A percentile compares a stretch with the other conserved stretches of the same genome.
Conservation (phyloP, 208 protist species). For the Crithidia thermophila region DNA sequence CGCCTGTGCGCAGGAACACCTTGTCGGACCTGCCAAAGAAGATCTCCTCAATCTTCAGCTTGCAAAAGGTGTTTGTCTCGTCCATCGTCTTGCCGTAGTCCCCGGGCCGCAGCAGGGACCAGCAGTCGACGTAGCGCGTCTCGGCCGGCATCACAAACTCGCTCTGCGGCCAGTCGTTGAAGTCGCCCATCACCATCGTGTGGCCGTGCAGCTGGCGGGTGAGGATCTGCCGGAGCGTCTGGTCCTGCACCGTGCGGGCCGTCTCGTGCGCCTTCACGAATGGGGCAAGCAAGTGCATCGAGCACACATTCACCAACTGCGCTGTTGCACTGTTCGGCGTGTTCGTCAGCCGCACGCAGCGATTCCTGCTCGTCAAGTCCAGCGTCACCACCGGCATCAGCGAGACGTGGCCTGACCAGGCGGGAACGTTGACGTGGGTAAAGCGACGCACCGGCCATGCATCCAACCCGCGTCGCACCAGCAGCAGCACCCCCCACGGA, state of each 20-base stretch:
- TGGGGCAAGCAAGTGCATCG: constrained; percentile 80
- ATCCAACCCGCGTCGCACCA: constrained; percentile 58
- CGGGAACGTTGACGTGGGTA: constrained; percentile 82
- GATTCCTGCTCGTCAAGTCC: constrained; percentile 22
- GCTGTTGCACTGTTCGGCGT: background rate
- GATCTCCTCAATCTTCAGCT: constrained; percentile 91
- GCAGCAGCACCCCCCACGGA: constrained; percentile 86
- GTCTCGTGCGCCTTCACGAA: constrained; percentile 76
- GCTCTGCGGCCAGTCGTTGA: constrained; percentile 91
- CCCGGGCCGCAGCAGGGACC: constrained; percentile 70
- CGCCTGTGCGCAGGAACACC: constrained; percentile 70
- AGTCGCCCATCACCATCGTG: constrained; percentile 88
- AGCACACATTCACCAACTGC: constrained; percentile 23
- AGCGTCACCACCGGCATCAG: constrained; percentile 82
- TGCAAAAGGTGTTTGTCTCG: constrained; percentile 92
- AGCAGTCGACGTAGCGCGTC: constrained; percentile 79
- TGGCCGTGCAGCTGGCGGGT: constrained; percentile 53
- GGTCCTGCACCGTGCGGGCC: constrained; percentile 78
- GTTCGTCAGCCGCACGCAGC: no score
- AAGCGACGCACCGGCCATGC: constrained; percentile 51
- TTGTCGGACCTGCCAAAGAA: constrained; percentile 92
- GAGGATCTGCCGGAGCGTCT: constrained; percentile 60
- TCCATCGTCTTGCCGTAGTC: constrained; percentile 90
- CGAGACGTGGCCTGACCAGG: constrained; percentile 85
- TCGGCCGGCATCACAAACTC: constrained; percentile 85